A percentile compares a stretch with the other conserved stretches of the same genome.
Conservation (phyloP, 2,329 filamentous ascomycete genomes). For the Nothopassalora personata region DNA sequence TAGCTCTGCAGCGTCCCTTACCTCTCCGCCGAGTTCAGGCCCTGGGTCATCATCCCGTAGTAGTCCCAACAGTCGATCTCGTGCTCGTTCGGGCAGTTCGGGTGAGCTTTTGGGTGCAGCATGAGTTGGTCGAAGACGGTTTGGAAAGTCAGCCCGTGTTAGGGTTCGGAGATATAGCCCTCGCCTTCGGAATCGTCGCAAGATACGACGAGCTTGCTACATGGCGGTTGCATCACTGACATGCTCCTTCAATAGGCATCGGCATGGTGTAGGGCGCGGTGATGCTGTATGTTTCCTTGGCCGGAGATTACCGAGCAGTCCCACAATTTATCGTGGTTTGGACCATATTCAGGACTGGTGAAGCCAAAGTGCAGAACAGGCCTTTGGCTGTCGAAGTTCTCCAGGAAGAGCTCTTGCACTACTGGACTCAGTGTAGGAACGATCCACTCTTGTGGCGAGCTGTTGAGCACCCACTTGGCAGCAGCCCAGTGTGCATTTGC, state of each 20-base stretch:
- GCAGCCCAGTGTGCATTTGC: not conserved
- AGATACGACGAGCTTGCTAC: not conserved
- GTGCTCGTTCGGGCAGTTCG: not conserved
- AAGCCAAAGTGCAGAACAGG: not conserved
- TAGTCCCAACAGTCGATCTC: not conserved
- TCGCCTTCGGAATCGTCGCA: not conserved
- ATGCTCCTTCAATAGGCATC: not conserved
- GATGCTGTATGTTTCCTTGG: not conserved
- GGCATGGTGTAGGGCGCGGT: not conserved
- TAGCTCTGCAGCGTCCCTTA: not conserved
- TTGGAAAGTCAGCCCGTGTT: not conserved
- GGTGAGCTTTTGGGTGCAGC: not conserved
- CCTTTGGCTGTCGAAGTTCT: not conserved
- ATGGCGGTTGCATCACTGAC: not conserved
- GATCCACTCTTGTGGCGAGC: not conserved
- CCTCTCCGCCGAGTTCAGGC: not conserved
- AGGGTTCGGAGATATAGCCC: not conserved
- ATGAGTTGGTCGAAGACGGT: not conserved
- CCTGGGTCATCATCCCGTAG: not conserved
- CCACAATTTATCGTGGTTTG: not conserved
- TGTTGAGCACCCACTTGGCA: not conserved
- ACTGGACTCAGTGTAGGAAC: not conserved
- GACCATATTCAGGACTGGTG: not conserved
- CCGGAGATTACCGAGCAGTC: not conserved
- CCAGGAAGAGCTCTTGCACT: not conserved